Conservation (phyloP, 495 filamentous ascomycete species). For the Durotheca rogersii region DNA sequence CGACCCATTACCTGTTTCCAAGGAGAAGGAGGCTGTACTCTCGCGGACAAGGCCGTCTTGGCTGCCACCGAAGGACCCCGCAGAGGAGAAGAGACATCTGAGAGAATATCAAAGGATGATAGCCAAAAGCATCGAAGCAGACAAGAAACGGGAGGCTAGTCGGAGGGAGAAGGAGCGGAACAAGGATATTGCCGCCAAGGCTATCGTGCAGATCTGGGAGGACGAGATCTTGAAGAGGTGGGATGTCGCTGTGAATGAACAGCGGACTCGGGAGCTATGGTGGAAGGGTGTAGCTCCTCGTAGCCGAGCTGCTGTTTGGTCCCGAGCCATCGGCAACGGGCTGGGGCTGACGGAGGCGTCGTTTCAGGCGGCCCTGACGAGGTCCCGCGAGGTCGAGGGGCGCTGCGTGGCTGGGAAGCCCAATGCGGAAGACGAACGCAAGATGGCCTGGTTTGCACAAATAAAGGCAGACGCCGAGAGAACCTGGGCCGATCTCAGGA, state of each 20-base stretch:
- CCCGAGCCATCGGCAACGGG: conserved; percentile 83
- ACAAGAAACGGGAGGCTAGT: conserved; percentile 54
- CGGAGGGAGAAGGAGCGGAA: conserved; percentile 49
- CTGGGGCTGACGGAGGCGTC: conserved; percentile 73
- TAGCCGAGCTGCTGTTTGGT: conserved; percentile 82
- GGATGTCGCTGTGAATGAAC: conserved; percentile 70
- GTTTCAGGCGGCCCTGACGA: conserved; percentile 74
- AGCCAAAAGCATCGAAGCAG: conserved; percentile 71
- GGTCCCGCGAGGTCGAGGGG: conserved; percentile 67
- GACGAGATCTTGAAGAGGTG: conserved; percentile 84
- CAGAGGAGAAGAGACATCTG: conserved; percentile 87
- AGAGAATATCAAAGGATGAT: conserved; percentile 95
- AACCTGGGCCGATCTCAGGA: conserved; percentile 77
- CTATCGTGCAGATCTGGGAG: conserved; percentile 80
- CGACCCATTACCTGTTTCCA: conserved; percentile 90
- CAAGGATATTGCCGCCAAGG: conserved; percentile 62
- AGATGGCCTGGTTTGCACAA: conserved; percentile 59
- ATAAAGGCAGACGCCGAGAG: conserved; percentile 68
- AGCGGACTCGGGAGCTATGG: conserved; percentile 84
- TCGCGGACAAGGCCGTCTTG: conserved; percentile 90
- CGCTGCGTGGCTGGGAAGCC: conserved; percentile 45
- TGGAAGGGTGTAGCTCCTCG: conserved; percentile 86
- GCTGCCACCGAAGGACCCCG: conserved; percentile 91
- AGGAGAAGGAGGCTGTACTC: conserved; percentile 92
- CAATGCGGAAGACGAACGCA: conserved; percentile 48